Base-by-base conservation (phyloP, 768 basidiomycete genomes). In the Ramaria rubella region DNA sequence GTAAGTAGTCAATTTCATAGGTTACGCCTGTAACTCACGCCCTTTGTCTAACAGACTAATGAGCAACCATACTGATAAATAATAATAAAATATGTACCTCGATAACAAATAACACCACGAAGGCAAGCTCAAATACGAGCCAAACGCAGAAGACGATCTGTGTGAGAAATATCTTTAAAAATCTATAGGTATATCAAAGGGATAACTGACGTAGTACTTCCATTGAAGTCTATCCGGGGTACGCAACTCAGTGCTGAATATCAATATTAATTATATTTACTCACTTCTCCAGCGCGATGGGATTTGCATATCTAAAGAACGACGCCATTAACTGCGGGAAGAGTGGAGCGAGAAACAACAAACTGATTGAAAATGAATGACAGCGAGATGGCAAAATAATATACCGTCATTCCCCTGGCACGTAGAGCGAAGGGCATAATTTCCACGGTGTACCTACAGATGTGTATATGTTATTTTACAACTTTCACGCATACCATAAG, bases 311-410 rank as follows among this genome's bases (percentile, higher is more conserved):
- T 64, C 65, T 68, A 21, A 6, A 30, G 19, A 4, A 2, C 12
- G 36, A 21, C 9, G 23, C 23, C 3, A 42, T 42, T 6, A 8
- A 42, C 40, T 6, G 8, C 40, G 9, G n/a, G n/a, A 42, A 42
- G 23, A 21, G 9, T 42, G n/a, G 40, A 42, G 9, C 40, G 23
- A 67, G 4, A 64, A 58, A 46, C 55, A 60, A 70, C 65, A 59
- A 64, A 69, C 66, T 75, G 72, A 61, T 76, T 75, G 63, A 79
- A 73, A 55, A 79, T 72, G 29, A 76, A 66, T 21, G 75, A 62
- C 58, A 72, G 62, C 5, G 72, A 73, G 46, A 73, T 65, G 30
- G 67, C 59, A 60, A 77, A 76, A 44, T 69, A 70, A 59, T 74
- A 74, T 11, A 74, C 65, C 14, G 67, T 64, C 30, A 69, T 64